Base-by-base conservation (phyloP, 768 basidiomycete species). In the Cyclocybe cylindracea region DNA sequence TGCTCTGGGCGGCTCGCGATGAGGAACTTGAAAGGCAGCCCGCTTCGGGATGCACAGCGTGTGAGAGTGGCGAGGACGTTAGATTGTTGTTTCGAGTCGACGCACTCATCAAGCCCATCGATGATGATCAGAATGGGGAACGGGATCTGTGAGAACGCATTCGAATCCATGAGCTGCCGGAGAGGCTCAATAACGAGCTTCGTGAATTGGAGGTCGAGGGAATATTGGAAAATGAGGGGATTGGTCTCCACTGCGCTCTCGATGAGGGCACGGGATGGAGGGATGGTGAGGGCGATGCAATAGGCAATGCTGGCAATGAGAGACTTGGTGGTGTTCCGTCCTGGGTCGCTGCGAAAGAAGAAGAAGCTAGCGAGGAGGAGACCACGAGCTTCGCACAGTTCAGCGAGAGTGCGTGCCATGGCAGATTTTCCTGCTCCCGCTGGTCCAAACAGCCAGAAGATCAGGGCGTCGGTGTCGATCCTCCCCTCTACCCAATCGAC, bases 351-450 rank as follows among this genome's bases (percentile, higher is more conserved):
- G 14, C 55, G 49, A 2, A 29, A 41, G 38, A 59, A 61, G 31
- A 61, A 61, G 43, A 59, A 61, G 18, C 46, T 46, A 0, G 49
- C 52, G 2, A 52, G 18, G 1, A 59, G 37, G 16, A 40, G 4
- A 1, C 16, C 31, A 13, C 43, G 32, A 31, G 39, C 11, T n/a
- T 41, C 32, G 10, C 54, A 60, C 8, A 14, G 10, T 32, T 56
- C 44, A 2, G 51, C 54, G 3, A 60, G 34, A 7, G 51, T 49
- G 33, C 51, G 51, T 10, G 51, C 51, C 4, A 60, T 56, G 14
- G 61, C 43, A 0, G 58, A 58, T 38, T 60, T 62, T 10, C 61
- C 61, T 5, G 56, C 35, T 32, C 61, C 58, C 3, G 58, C 61
- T 3, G 55, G 47, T 7, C 61, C 54, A 16, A 49, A 45, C 2